A percentile compares a stretch with the other conserved stretches of the same genome.
Evolutionary conservation across 1,139 yeast species (phyloP).

Genomic region (Keqinozyma sinolaborantium): DNA sequence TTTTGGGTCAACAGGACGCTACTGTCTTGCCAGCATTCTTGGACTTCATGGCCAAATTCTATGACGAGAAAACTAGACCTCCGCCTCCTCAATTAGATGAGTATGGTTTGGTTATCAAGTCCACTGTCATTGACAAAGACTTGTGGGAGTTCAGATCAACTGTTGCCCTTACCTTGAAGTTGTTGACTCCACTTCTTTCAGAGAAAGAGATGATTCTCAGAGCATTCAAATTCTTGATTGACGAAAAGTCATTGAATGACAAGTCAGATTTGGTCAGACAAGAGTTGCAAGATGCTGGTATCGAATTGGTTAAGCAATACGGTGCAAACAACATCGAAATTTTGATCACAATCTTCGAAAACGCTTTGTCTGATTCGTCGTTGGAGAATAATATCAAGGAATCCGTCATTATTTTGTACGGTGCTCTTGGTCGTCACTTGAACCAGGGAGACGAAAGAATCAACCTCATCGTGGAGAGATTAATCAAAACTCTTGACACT

Average conservation of each 20-base stretch:
- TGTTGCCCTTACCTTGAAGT: constrained; percentile 63
- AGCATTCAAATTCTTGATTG: constrained; percentile 57
- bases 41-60: constrained; percentile 48
- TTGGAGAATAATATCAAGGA: constrained; percentile 68
- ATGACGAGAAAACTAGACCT: constrained; percentile 62
- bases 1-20: constrained; percentile 18
- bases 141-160: constrained; percentile 86
- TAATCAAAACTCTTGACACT: constrained; percentile 72
- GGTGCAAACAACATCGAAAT: constrained; percentile 66
- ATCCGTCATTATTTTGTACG: constrained; percentile 80
- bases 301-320: constrained; percentile 59
- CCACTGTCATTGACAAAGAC: constrained; percentile 60
- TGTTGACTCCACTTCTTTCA: constrained; percentile 50
- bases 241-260: constrained; percentile 69
- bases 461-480: constrained; percentile 59
- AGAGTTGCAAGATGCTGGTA: constrained; percentile 88
- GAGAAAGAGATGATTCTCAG: constrained; percentile 35
- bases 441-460: constrained; percentile 62
- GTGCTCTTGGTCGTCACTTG: constrained; percentile 83
- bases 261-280: constrained; percentile 68
- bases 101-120: constrained; percentile 72
- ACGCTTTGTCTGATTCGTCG: constrained; percentile 45
- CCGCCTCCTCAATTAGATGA: constrained; percentile 75
- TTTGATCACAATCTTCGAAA: constrained; percentile 76
- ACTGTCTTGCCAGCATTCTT: constrained; percentile 31